phyloP scores from a whole-genome alignment of 2,329 filamentous ascomycete species.

The Cyclaneusma minus region DNA sequence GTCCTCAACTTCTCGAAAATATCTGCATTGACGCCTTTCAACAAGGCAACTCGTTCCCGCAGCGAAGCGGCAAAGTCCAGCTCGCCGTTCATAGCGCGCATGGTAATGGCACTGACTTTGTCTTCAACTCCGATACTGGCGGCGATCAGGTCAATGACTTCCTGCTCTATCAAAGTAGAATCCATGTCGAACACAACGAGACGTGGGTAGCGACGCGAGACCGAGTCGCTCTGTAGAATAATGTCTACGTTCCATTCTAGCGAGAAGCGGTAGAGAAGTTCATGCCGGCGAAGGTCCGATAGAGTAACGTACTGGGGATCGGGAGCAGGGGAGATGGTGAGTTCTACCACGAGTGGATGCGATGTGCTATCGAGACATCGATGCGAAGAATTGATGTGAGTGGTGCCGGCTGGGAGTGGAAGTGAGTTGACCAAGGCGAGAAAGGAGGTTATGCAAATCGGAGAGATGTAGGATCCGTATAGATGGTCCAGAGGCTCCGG shows the following conservation, averaged over 20 bases:
- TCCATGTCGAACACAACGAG: slow-evolving; percentile 98
- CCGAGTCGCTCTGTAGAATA: slow-evolving; percentile 55
- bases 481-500: slow-evolving; percentile 46
- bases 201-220: slow-evolving; percentile 67
- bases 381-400: slow-evolving; percentile 42
- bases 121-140: slow-evolving; percentile 68
- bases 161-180: slow-evolving; percentile 89
- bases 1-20: slow-evolving; percentile 67
- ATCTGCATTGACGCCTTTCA: slow-evolving; percentile 63
- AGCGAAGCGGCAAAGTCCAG: slow-evolving; percentile 81
- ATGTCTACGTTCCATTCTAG: slow-evolving; percentile 81
- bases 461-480: slow-evolving; percentile 50
- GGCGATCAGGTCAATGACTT: slow-evolving; percentile 93
- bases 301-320: slow-evolving; percentile 48
- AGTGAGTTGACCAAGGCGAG: slow-evolving; percentile 50
- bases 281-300: slow-evolving; percentile 60
- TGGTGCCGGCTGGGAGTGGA: slow-evolving; percentile 34
- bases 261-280: slow-evolving; percentile 72
- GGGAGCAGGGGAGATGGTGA: slow-evolving; percentile 45
- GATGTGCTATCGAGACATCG: slow-evolving; percentile 46
- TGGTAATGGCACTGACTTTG: slow-evolving; percentile 77
- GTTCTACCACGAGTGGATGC: slow-evolving; percentile 48
- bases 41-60: slow-evolving; percentile 61
- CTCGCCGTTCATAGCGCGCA: slow-evolving; percentile 89
- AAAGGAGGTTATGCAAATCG: slow-evolving; percentile 49